Percentiles rank a stretch among this genome's conserved stretches.
These are phyloP conservation scores for Boletus eberwhitei DNA, from an alignment of 768 basidiomycete species.

Conservation along the genomic window DNA sequence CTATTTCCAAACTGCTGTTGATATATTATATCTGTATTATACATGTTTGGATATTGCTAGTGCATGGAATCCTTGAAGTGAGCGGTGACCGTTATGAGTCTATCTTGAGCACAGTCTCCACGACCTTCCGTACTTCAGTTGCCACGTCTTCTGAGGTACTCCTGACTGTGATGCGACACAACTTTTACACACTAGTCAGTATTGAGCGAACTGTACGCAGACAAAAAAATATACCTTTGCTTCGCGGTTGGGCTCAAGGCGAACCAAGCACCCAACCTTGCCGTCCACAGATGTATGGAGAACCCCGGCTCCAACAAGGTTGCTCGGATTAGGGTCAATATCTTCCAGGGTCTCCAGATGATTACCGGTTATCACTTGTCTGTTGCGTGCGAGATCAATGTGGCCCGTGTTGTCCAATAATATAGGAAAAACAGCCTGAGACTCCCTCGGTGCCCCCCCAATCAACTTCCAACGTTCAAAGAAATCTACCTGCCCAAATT, in stretches of 20 bases:
- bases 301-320: constrained; percentile 94
- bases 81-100: constrained; percentile 15
- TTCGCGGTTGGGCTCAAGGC: constrained; percentile 92
- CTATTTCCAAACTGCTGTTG: constrained; percentile 3
- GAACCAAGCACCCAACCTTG: constrained; percentile 91
- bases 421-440: constrained; percentile 85
- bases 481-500: constrained; percentile 79
- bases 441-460: constrained; percentile 91
- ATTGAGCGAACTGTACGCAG: not conserved
- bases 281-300: constrained; percentile 88
- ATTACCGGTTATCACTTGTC: constrained; percentile 75
- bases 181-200: constrained; percentile 39
- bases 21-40: constrained; percentile 29
- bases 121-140: constrained; percentile 55
- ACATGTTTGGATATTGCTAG: constrained; percentile 14
- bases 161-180: constrained; percentile 90
- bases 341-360: constrained; percentile 73
- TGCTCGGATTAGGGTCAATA: constrained; percentile 92
- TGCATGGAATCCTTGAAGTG: constrained; percentile 1
- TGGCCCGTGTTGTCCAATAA: constrained; percentile 61
- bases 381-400: constrained; percentile 70
- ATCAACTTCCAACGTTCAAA: constrained; percentile 99
- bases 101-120: constrained; percentile 39
- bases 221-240: constrained; percentile 66
- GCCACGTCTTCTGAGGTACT: constrained; percentile 94